A percentile compares a stretch with the other conserved stretches of the same genome.
Conservation (phyloP, 2,329 filamentous ascomycete species). For the Trichoderma sp. region DNA sequence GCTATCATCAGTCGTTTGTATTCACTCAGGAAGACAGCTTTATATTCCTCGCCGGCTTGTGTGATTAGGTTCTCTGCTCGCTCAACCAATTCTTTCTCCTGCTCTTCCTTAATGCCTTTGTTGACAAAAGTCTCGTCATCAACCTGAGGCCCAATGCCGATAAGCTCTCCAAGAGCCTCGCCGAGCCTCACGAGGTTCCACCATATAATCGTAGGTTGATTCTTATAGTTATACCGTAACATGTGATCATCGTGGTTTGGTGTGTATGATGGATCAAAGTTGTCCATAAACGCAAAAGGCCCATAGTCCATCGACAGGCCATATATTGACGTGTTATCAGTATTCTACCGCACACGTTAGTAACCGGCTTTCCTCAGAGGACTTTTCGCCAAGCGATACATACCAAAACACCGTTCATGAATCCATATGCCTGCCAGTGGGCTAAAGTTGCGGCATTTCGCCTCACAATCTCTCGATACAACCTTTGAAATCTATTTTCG, state of each 20-base stretch:
- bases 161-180: constrained; percentile 81
- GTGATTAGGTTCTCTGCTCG: constrained; percentile 82
- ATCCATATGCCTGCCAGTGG: constrained; percentile 96
- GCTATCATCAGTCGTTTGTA: constrained; percentile 82
- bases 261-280: constrained; percentile 91
- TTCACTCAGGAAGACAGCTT: constrained; percentile 79
- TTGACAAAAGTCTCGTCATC: constrained; percentile 69
- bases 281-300: constrained; percentile 96
- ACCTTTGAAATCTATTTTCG: constrained; percentile 81
- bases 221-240: constrained; percentile 85
- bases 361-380: not conserved
- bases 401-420: constrained; percentile 90
- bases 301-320: constrained; percentile 93
- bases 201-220: constrained; percentile 96
- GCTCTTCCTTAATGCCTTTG: constrained; percentile 63
- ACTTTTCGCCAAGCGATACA: constrained; percentile 10
- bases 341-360: constrained; percentile 56
- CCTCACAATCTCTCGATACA: constrained; percentile 84
- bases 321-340: constrained; percentile 90
- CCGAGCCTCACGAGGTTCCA: constrained; percentile 95
- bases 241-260: constrained; percentile 93
- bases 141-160: constrained; percentile 70
- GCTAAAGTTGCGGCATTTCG: constrained; percentile 87
- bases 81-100: constrained; percentile 65
- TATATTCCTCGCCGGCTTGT: constrained; percentile 81